Conservation (phyloP, 352 stramenopile species). For the Globisporangium heterothallicum region DNA sequence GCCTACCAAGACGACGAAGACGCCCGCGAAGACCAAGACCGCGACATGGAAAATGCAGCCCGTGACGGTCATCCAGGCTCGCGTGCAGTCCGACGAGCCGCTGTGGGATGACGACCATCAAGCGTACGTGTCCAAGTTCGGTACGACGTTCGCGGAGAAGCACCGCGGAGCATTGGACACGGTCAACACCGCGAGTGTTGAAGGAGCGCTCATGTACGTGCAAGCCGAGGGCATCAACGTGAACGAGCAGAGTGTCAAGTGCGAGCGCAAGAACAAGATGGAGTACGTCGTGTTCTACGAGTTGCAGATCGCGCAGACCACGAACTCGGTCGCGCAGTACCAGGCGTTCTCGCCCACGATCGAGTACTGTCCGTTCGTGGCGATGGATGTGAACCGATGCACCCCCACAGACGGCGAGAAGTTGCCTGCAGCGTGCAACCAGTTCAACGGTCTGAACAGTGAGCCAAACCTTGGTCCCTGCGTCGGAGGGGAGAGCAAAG, state of each 20-base stretch:
- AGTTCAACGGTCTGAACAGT: slow-evolving; percentile 41
- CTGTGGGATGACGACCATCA: slow-evolving; percentile 27
- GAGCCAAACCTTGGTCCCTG: slow-evolving; percentile 36
- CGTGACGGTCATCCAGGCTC: slow-evolving; percentile 63
- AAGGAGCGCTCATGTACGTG: slow-evolving; percentile 77
- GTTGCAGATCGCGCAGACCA: slow-evolving; percentile 56
- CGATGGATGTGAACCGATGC: slow-evolving; percentile 61
- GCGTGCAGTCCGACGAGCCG: slow-evolving; percentile 56
- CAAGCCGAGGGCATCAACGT: slow-evolving; percentile 75
- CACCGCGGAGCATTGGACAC: slow-evolving; percentile 39
- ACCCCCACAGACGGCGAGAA: slow-evolving; percentile 25
- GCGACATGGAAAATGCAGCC: slow-evolving; percentile 37
- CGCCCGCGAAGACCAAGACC: neutral
- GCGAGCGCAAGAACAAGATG: slow-evolving; percentile 68
- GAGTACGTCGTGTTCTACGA: slow-evolving; percentile 68
- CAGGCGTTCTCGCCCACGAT: slow-evolving; percentile 19
- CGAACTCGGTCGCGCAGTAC: slow-evolving; percentile 41
- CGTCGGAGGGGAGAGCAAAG: slow-evolving; percentile 39
- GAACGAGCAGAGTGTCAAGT: slow-evolving; percentile 43
- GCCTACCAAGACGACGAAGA: neutral
- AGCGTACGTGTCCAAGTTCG: slow-evolving; percentile 22
- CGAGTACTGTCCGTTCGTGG: slow-evolving; percentile 54
- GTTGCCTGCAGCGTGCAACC: slow-evolving; percentile 33
- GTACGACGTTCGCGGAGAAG: slow-evolving; percentile 21
- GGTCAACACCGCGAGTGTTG: slow-evolving; percentile 70